Evolutionary conservation across 2,329 filamentous ascomycete species (phyloP).

Genomic region (Hypoxylon sp.): DNA sequence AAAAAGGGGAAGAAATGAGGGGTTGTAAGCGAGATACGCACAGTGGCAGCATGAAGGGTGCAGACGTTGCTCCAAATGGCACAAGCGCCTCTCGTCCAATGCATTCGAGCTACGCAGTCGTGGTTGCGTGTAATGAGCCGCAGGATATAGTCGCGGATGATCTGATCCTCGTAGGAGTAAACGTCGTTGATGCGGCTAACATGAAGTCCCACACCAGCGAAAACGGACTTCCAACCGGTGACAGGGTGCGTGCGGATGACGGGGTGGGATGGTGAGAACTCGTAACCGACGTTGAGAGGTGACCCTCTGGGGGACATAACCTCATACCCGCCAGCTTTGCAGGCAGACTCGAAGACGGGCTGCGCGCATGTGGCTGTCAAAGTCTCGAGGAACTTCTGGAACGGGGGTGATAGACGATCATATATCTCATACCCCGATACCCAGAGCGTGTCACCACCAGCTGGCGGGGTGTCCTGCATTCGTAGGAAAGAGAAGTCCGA

Average conservation of each 20-base stretch:
- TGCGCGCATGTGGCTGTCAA: slow-evolving; percentile 62
- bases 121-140: slow-evolving; percentile 58
- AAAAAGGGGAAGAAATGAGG: neutral
- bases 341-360: slow-evolving; percentile 57
- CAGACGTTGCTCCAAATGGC: slow-evolving; percentile 60
- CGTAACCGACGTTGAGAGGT: slow-evolving; percentile 66
- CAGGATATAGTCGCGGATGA: slow-evolving; percentile 57
- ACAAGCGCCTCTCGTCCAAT: slow-evolving; percentile 57
- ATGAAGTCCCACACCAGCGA: slow-evolving; percentile 52
- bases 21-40: slow-evolving; percentile 40
- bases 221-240: slow-evolving; percentile 70
- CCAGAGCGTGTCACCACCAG: slow-evolving; percentile 60
- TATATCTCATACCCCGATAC: slow-evolving; percentile 59
- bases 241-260: slow-evolving; percentile 74
- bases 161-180: slow-evolving; percentile 54
- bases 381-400: slow-evolving; percentile 63
- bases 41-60: slow-evolving; percentile 54
- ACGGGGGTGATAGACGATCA: slow-evolving; percentile 64
- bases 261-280: slow-evolving; percentile 66
- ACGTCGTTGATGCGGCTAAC: slow-evolving; percentile 58
- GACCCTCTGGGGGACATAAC: slow-evolving; percentile 63
- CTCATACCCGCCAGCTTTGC: slow-evolving; percentile 56
- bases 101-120: slow-evolving; percentile 58
- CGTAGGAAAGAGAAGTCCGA: slow-evolving; percentile 54
- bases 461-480: slow-evolving; percentile 51